These are phyloP conservation scores for Pterocarpus santalinus DNA, from an alignment of 306 rosid species.

Conservation along the genomic window DNA sequence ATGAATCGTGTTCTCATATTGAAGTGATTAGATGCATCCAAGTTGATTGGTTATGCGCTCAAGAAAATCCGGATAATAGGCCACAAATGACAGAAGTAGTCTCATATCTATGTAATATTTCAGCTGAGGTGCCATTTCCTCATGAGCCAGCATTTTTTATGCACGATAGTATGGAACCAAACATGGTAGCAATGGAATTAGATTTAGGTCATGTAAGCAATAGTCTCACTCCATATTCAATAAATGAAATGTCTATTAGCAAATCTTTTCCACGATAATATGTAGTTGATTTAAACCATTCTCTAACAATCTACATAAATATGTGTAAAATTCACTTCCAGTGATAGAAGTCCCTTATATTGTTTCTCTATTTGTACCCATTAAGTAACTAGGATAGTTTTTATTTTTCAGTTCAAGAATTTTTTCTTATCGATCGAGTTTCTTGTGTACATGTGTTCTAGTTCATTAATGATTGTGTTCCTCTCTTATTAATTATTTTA, in stretches of 20 bases:
- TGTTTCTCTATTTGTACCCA: no score
- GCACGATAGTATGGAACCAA: background rate
- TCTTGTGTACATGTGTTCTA: no score
- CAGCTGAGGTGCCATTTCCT: background rate
- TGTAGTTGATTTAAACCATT: background rate
- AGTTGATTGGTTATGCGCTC: constrained; percentile 72
- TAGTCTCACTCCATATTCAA: background rate
- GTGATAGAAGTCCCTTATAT: no score
- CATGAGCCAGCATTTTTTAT: background rate
- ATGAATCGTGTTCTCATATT: background rate
- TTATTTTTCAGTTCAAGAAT: no score
- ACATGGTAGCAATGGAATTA: background rate
- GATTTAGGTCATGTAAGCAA: background rate
- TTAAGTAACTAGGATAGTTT: no score
- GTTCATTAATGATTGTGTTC: no score
- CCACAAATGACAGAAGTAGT: constrained; percentile 12
- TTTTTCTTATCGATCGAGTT: no score
- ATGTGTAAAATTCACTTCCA: no score
- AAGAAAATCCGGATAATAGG: constrained; percentile 32
- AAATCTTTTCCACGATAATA: constrained; percentile 30
- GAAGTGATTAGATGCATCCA: constrained; percentile 51
- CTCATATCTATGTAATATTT: background rate
- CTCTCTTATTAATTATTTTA: no score
- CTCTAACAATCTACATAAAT: no score
- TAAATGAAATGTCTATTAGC: constrained; percentile 25